Percentiles rank a stretch among this genome's conserved stretches.
Evolutionary conservation across 2,329 filamentous ascomycete species (phyloP).

Genomic region (Verticillium nubilum): DNA sequence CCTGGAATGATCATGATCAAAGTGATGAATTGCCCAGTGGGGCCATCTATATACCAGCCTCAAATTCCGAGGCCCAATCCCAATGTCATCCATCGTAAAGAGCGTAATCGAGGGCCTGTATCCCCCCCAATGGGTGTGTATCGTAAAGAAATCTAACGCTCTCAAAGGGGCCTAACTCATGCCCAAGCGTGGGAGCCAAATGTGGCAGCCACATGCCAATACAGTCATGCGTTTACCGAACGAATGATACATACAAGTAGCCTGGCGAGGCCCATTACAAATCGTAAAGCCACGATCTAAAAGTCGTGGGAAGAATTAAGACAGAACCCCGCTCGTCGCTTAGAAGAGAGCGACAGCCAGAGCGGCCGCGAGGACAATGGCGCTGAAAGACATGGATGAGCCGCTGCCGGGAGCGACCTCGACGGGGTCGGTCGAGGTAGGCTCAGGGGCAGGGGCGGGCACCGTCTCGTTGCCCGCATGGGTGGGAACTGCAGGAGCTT

Average conservation of each 20-base stretch:
- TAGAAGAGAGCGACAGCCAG: constrained; percentile 10
- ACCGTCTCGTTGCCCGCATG: background rate
- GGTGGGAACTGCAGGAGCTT: background rate
- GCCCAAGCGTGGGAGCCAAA: background rate
- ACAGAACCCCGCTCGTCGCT: background rate
- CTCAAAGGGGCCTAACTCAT: background rate
- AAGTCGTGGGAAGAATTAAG: background rate
- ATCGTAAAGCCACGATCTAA: background rate
- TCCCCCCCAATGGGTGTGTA: background rate
- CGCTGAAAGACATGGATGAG: constrained; percentile 4
- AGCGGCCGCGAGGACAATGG: constrained; percentile 6
- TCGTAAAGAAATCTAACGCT: background rate
- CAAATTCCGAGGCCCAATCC: background rate
- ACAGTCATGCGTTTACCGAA: background rate
- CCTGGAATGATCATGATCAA: no score
- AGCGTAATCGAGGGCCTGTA: background rate
- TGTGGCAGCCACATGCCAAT: background rate
- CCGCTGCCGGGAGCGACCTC: constrained; percentile 4
- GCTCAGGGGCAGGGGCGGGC: background rate
- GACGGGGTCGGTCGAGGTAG: background rate
- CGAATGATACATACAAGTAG: background rate
- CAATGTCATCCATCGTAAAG: background rate
- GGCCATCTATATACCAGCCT: background rate
- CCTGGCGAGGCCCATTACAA: background rate
- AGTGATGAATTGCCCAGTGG: background rate